phyloP scores from a whole-genome alignment of 192 early-diverging fungal species.

The Chytriomyces confervae region DNA sequence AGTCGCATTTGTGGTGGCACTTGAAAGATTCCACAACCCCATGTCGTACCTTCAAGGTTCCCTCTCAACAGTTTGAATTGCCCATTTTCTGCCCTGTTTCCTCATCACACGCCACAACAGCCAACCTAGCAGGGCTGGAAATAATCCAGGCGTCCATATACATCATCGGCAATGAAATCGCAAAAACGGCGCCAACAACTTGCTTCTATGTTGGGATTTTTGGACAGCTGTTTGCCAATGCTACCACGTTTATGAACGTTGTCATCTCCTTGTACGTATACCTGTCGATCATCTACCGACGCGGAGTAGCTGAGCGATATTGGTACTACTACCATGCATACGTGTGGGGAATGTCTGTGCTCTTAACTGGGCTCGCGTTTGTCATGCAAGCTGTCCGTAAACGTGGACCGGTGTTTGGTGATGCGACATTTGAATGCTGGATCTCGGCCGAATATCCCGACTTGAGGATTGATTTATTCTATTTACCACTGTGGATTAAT shows the following conservation, averaged over 20 bases:
- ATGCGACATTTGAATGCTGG: constrained; percentile 23
- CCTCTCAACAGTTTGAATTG: too few relatives aligned
- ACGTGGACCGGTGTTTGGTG: constrained; percentile 6
- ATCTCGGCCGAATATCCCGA: constrained; percentile 5
- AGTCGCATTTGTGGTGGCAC: not conserved
- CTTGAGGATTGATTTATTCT: constrained; percentile 4
- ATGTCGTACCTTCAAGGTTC: not conserved
- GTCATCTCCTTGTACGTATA: not conserved
- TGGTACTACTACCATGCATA: constrained; percentile 6
- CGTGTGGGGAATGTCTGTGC: not conserved
- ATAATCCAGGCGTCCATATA: not conserved
- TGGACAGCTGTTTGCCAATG: not conserved
- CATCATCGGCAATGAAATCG: constrained; percentile 10
- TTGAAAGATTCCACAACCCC: not conserved
- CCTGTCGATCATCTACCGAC: not conserved
- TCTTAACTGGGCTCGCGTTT: not conserved
- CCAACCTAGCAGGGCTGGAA: not conserved
- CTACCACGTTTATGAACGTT: not conserved
- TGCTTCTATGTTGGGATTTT: not conserved
- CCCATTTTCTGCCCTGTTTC: not conserved
- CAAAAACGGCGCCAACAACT: not conserved
- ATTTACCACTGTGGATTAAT: constrained; percentile 11
- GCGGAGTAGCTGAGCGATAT: too few relatives aligned
- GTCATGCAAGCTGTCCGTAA: not conserved
- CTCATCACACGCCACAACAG: not conserved